Percentiles rank a stretch among this genome's conserved stretches.
phyloP scores from a whole-genome alignment of 192 early-diverging fungal genomes.

The Entomortierella parvispora region DNA sequence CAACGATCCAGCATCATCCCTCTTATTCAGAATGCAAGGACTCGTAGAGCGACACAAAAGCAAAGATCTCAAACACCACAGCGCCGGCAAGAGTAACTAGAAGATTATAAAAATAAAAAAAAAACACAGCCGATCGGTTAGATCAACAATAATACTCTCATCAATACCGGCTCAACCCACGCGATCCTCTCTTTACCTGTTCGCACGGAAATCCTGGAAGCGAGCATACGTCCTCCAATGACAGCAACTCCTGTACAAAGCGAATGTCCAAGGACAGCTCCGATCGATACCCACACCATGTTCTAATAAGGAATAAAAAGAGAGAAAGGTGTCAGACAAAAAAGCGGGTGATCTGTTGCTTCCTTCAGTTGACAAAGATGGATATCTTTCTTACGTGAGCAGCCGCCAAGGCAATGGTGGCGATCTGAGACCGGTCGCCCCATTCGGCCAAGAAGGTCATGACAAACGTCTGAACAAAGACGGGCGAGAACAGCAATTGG shows the following conservation, averaged over 20 bases:
- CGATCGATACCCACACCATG: slow-evolving; percentile 90
- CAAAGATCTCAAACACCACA: slow-evolving; percentile 90
- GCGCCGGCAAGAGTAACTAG: slow-evolving; percentile 86
- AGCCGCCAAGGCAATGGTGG: slow-evolving; percentile 95
- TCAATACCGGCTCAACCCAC: neutral
- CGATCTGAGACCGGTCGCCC: slow-evolving; percentile 97
- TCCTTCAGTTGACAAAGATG: no score
- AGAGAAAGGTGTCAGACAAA: neutral
- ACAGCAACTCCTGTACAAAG: slow-evolving; percentile 95
- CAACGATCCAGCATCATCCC: no score
- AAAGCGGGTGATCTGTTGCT: neutral
- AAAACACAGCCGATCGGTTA: neutral
- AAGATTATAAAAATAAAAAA: slow-evolving; percentile 10
- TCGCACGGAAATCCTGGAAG: slow-evolving; percentile 85
- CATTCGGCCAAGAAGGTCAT: slow-evolving; percentile 98
- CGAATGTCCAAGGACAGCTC: slow-evolving; percentile 90
- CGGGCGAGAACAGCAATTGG: slow-evolving; percentile 85
- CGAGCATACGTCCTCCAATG: slow-evolving; percentile 90
- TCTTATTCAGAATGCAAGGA: slow-evolving; percentile 43
- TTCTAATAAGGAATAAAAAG: slow-evolving; percentile 59
- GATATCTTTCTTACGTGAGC: slow-evolving; percentile 70
- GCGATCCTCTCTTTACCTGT: slow-evolving; percentile 62
- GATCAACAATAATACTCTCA: no score
- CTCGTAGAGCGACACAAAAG: slow-evolving; percentile 75
- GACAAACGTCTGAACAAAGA: slow-evolving; percentile 96